Conservation (phyloP, 352 stramenopile species). For the Chrysophaeum taylorii region DNA sequence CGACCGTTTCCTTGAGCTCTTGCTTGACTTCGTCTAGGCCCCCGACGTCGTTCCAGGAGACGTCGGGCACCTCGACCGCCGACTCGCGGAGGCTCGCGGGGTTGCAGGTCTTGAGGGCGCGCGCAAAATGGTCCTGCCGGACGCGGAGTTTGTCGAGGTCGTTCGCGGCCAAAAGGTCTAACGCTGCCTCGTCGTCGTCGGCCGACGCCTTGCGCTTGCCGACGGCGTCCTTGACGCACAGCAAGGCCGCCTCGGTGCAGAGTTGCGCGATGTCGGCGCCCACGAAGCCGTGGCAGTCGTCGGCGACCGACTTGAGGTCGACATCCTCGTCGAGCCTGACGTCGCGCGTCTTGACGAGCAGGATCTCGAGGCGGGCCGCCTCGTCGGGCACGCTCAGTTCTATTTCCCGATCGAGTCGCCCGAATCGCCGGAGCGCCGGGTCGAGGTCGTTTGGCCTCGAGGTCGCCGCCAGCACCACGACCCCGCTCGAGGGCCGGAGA, state of each 20-base stretch:
- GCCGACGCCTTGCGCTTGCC: slow-evolving; percentile 37
- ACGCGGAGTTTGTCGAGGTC: not conserved
- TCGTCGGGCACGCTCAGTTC: slow-evolving; percentile 89
- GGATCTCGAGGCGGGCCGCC: slow-evolving; percentile 77
- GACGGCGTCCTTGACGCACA: slow-evolving; percentile 45
- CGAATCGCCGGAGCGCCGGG: slow-evolving; percentile 78
- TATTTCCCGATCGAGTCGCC: slow-evolving; percentile 90
- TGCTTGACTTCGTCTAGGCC: slow-evolving; percentile 94
- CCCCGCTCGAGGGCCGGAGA: slow-evolving; percentile 52
- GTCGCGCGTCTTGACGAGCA: slow-evolving; percentile 73
- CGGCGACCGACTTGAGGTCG: slow-evolving; percentile 59
- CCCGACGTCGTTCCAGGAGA: slow-evolving; percentile 93
- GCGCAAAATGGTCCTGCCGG: slow-evolving; percentile 46
- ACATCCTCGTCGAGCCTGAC: slow-evolving; percentile 61
- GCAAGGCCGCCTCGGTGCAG: slow-evolving; percentile 48
- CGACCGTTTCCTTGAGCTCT: slow-evolving; percentile 90
- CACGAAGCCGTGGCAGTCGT: slow-evolving; percentile 71
- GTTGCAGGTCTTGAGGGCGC: slow-evolving; percentile 61
- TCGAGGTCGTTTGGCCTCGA: slow-evolving; percentile 69
- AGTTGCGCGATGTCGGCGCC: slow-evolving; percentile 53
- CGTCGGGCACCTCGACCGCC: slow-evolving; percentile 88
- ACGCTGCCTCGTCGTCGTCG: not conserved
- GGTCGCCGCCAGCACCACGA: slow-evolving; percentile 64
- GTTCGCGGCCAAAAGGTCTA: not conserved
- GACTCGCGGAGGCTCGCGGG: slow-evolving; percentile 87